Conservation (phyloP, 164 flowering plant genomes). For the Liquidambar formosana region DNA sequence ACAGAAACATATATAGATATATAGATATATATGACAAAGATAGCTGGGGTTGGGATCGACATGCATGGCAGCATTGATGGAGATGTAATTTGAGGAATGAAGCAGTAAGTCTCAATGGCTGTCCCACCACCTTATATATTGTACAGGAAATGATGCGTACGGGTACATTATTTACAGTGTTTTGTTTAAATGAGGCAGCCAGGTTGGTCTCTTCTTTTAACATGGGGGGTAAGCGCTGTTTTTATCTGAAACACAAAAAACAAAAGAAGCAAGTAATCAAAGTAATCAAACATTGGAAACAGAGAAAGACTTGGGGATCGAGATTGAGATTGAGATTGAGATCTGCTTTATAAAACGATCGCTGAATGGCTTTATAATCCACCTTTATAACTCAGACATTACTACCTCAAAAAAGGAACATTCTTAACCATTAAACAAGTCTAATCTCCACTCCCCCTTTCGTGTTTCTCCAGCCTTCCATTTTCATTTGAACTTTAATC, state of each 20-base stretch:
- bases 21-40: no score
- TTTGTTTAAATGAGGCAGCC: no score
- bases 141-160: no score
- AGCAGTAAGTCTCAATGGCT: no score
- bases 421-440: background rate
- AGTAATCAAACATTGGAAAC: conserved; percentile 30
- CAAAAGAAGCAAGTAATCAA: conserved; percentile 14
- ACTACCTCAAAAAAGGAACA: conserved; percentile 15
- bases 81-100: no score
- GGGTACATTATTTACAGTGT: no score
- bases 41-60: no score
- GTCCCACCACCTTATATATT: no score
- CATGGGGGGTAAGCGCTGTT: conserved; percentile 7
- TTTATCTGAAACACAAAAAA: conserved; percentile 19
- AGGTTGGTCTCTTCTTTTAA: conserved; percentile 36
- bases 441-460: background rate
- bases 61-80: no score
- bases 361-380: conserved; percentile 29
- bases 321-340: conserved; percentile 12
- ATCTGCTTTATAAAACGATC: conserved; percentile 24
- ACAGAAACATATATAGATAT: no score
- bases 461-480: background rate
- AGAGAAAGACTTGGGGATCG: conserved; percentile 30
- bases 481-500: background rate
- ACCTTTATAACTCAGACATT: conserved; percentile 21